These are phyloP conservation scores for Nicotiana benthamiana DNA, from an alignment of 257 asterid genomes.

Conservation along the genomic window DNA sequence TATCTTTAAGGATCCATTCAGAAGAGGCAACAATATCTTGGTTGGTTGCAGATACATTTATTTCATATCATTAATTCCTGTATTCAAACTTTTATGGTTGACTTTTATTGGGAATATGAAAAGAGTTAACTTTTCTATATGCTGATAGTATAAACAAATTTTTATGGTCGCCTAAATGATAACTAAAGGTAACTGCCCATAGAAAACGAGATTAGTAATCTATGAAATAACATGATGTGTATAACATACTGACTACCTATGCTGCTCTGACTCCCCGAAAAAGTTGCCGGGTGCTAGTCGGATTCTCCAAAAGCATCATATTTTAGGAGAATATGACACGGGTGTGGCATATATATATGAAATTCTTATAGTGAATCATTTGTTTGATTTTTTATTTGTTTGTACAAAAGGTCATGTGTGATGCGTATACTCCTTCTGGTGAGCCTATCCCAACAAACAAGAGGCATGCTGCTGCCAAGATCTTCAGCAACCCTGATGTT, in stretches of 20 bases:
- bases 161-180: too few relatives aligned
- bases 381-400: conserved; percentile 2
- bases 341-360: neutral
- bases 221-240: neutral
- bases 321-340: too few relatives aligned
- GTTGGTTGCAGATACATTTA: conserved; percentile 23
- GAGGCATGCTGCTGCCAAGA: conserved; percentile 59
- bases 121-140: neutral
- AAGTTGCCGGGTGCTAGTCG: too few relatives aligned
- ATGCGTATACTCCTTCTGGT: conserved; percentile 88
- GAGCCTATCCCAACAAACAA: conserved; percentile 86
- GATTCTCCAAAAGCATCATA: too few relatives aligned
- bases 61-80: neutral
- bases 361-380: neutral
- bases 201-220: neutral
- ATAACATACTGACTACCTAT: neutral
- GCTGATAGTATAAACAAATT: neutral
- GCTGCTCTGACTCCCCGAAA: too few relatives aligned
- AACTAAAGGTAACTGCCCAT: neutral
- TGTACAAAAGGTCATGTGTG: conserved; percentile 65
- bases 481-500: conserved; percentile 72
- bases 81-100: neutral
- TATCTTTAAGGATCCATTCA: conserved; percentile 82
- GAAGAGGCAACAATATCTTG: conserved; percentile 75
- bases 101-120: neutral